Evolutionary conservation across 192 early-diverging fungal species (phyloP).

Genomic region (Coemansia javaensis): DNA sequence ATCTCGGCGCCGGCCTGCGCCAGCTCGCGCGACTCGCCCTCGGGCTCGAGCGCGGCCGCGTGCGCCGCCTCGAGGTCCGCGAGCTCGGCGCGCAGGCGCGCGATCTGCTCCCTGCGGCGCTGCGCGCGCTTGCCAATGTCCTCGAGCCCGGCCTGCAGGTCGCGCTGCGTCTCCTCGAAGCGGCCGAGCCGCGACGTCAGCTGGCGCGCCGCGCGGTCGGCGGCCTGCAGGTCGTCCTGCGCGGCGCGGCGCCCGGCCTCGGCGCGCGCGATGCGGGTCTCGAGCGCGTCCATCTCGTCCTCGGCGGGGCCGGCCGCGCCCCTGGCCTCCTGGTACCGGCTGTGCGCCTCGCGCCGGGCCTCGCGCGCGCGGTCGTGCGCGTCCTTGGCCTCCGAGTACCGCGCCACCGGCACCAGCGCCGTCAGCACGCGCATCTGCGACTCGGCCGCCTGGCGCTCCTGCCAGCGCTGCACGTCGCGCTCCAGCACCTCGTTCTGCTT

Average conservation of each 20-base stretch:
- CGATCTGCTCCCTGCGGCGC: constrained; percentile 38
- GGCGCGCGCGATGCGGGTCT: constrained; percentile 8
- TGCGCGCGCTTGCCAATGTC: constrained; percentile 28
- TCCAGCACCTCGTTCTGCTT: constrained; percentile 68
- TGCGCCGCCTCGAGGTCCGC: constrained; percentile 24
- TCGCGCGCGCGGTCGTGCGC: constrained; percentile 54
- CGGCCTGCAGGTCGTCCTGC: constrained; percentile 4
- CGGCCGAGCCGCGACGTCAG: constrained; percentile 9
- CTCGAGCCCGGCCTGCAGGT: constrained; percentile 25
- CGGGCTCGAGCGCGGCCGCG: not conserved
- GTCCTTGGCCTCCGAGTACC: constrained; percentile 58
- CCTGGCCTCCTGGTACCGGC: constrained; percentile 30
- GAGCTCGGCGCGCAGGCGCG: constrained; percentile 32
- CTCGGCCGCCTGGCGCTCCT: constrained; percentile 65
- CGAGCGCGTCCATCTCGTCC: constrained; percentile 36
- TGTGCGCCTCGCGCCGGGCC: constrained; percentile 29
- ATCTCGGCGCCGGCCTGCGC: constrained; percentile 34
- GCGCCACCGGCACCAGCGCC: constrained; percentile 57
- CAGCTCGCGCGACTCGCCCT: constrained; percentile 13
- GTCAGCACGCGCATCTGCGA: constrained; percentile 58
- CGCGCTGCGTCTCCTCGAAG: constrained; percentile 23
- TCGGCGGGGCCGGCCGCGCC: constrained; percentile 14
- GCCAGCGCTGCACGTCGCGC: constrained; percentile 69
- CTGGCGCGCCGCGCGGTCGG: constrained; percentile 13
- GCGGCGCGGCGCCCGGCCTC: constrained; percentile 11